Evolutionary conservation across 805 yeast genomes (phyloP).

Genomic region (Lipomyces yamadae): DNA sequence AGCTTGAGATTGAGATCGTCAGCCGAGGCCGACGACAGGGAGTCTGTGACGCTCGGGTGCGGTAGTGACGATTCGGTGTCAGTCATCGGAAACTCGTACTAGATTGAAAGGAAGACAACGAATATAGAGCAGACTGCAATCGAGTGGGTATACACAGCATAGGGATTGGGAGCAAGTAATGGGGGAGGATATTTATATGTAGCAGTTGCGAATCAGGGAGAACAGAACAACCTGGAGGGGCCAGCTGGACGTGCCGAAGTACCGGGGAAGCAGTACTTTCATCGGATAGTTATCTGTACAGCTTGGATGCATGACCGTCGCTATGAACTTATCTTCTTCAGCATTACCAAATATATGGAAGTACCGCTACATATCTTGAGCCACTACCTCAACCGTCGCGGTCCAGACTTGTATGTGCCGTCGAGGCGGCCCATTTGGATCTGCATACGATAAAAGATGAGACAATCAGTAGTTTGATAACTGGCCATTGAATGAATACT

Average conservation of each 20-base stretch:
- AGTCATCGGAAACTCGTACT: neutral
- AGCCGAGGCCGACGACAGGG: constrained; percentile 1
- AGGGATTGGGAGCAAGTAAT: neutral
- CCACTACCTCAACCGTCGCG: no score
- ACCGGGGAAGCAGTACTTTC: neutral
- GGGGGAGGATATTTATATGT: neutral
- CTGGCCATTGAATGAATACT: no score
- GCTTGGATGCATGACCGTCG: neutral
- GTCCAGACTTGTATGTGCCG: no score
- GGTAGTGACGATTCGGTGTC: neutral
- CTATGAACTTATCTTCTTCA: no score
- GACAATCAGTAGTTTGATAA: no score
- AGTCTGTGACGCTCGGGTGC: neutral
- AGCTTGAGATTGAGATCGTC: neutral
- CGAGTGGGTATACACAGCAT: neutral
- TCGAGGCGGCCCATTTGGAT: no score
- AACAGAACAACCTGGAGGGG: neutral
- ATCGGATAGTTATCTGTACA: neutral
- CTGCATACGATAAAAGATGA: no score
- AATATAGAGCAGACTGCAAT: neutral
- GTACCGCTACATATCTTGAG: neutral
- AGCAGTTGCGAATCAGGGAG: neutral
- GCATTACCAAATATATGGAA: no score
- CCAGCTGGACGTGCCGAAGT: neutral
- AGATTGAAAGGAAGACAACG: neutral